Percentiles rank a stretch among this genome's conserved stretches.
phyloP scores from a whole-genome alignment of 441 rosid species.

The Macaranga tanarius region DNA sequence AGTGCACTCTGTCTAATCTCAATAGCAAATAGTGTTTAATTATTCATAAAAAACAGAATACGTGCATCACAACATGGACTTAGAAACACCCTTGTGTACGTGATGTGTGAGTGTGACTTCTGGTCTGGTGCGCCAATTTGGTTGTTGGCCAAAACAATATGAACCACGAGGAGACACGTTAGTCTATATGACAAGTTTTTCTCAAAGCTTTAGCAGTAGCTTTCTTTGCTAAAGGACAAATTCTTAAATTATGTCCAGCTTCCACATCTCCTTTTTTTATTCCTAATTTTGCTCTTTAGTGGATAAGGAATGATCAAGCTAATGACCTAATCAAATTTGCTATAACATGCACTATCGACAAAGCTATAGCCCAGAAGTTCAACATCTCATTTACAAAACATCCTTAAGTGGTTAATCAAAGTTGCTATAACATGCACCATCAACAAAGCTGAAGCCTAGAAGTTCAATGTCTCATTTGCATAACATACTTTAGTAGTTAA shows the following conservation, averaged over 20 bases:
- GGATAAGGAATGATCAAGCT: slow-evolving; percentile 22
- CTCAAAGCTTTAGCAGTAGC: slow-evolving; percentile 3
- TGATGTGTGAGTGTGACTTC: slow-evolving; percentile 6
- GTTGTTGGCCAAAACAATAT: slow-evolving; percentile 19
- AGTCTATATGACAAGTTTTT: slow-evolving; percentile 1
- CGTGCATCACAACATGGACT: slow-evolving; percentile 5
- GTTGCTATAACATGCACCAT: slow-evolving; percentile 30
- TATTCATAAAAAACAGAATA: not conserved
- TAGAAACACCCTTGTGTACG: slow-evolving; percentile 5
- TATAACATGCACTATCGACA: slow-evolving; percentile 31
- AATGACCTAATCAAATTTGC: slow-evolving; percentile 3
- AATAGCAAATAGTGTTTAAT: slow-evolving; percentile 6
- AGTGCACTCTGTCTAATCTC: slow-evolving; percentile 8
- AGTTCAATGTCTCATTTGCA: not conserved
- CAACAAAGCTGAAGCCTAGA: slow-evolving; percentile 13
- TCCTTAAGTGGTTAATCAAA: no score
- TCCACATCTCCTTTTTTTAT: not conserved
- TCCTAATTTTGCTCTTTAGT: slow-evolving; percentile 6
- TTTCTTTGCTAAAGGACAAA: slow-evolving; percentile 12
- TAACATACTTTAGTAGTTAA: not conserved
- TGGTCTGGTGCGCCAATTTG: slow-evolving; percentile 26
- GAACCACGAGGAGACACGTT: slow-evolving; percentile 27
- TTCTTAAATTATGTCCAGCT: slow-evolving; percentile 4
- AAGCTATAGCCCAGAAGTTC: not conserved
- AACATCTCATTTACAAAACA: slow-evolving; percentile 2